Conservation (phyloP, 495 filamentous ascomycete genomes). For the Aspergillus bridgeri region DNA sequence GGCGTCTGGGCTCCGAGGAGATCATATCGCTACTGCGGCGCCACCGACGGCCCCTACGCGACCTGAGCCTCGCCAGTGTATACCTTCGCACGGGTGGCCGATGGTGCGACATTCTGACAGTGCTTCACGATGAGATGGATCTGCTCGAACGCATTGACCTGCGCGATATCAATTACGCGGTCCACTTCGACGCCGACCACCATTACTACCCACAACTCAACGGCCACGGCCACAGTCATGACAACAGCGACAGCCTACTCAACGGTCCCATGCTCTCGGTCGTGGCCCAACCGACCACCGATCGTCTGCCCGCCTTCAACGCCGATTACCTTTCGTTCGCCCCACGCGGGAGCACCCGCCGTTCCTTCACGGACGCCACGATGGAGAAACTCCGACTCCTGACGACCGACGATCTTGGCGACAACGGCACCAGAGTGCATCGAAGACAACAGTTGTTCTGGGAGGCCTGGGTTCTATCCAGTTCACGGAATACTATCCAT, state of each 20-base stretch:
- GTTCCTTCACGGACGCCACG: slow-evolving; percentile 20
- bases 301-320: slow-evolving; percentile 7
- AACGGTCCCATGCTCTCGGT: slow-evolving; percentile 4
- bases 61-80: slow-evolving; percentile 55
- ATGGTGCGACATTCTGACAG: slow-evolving; percentile 59
- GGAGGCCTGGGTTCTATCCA: slow-evolving; percentile 62
- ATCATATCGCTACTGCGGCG: slow-evolving; percentile 55
- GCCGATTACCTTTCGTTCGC: slow-evolving; percentile 10
- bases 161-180: slow-evolving; percentile 57
- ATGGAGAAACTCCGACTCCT: slow-evolving; percentile 24
- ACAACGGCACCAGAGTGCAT: slow-evolving; percentile 53
- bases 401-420: slow-evolving; percentile 50
- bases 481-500: slow-evolving; percentile 7
- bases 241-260: background rate
- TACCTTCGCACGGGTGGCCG: slow-evolving; percentile 54
- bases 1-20: slow-evolving; percentile 58
- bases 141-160: slow-evolving; percentile 58
- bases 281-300: slow-evolving; percentile 9
- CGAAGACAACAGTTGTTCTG: slow-evolving; percentile 55
- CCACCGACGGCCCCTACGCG: slow-evolving; percentile 53
- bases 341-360: slow-evolving; percentile 16
- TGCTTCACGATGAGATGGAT: slow-evolving; percentile 56
- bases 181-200: slow-evolving; percentile 46
- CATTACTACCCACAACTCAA: slow-evolving; percentile 12
- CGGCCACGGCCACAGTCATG: slow-evolving; percentile 1